These are phyloP conservation scores for Candida glucosophila DNA, from an alignment of 1,139 yeast species.

Conservation along the genomic window DNA sequence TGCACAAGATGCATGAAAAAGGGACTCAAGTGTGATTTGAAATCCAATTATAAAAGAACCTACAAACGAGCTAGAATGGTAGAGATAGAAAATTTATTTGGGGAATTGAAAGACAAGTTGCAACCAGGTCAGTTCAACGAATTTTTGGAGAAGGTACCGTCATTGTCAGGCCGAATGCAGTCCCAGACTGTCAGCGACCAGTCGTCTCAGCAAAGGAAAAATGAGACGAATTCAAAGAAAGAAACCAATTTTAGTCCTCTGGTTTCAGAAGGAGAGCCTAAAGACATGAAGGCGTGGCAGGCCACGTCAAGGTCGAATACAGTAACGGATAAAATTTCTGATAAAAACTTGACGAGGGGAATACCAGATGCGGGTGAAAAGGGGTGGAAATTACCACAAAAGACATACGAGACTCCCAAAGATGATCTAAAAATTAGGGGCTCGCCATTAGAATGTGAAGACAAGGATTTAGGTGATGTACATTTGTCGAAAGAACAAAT, in stretches of 20 bases:
- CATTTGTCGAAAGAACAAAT: slow-evolving; percentile 55
- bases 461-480: slow-evolving; percentile 63
- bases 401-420: no score
- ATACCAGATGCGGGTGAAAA: no score
- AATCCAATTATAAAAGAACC: slow-evolving; percentile 79
- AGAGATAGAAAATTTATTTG: slow-evolving; percentile 73
- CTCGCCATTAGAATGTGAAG: slow-evolving; percentile 41
- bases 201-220: background rate
- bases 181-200: background rate
- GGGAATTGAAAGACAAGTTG: slow-evolving; percentile 53
- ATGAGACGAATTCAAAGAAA: background rate
- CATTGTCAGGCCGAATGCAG: slow-evolving; percentile 14
- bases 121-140: slow-evolving; percentile 44
- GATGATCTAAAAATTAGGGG: slow-evolving; percentile 8
- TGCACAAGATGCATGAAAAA: slow-evolving; percentile 76
- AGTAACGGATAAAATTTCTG: no score
- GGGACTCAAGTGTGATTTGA: slow-evolving; percentile 59
- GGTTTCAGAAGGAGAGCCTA: background rate
- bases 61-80: slow-evolving; percentile 81
- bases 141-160: slow-evolving; percentile 25
- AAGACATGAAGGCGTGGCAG: background rate
- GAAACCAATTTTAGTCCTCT: background rate
- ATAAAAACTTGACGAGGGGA: no score
- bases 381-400: no score
- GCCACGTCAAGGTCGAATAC: background rate